Evolutionary conservation across 306 rosid genomes (phyloP).

Genomic region (Aeschynomene evenia): DNA sequence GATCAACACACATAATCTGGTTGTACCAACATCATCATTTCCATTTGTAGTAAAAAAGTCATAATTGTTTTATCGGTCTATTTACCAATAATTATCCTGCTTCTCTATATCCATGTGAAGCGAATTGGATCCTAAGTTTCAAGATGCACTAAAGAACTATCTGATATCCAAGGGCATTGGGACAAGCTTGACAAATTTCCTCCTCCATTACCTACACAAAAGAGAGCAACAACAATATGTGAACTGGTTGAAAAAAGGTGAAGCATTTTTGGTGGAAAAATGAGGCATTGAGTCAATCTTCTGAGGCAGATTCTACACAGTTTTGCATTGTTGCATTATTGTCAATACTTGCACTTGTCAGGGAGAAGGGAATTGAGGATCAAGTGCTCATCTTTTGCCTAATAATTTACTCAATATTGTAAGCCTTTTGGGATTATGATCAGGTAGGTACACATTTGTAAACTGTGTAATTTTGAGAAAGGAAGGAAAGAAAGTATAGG

Average conservation of each 20-base stretch:
- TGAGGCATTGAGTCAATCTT: conserved; percentile 28
- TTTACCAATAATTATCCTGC: not conserved
- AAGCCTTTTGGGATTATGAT: not conserved
- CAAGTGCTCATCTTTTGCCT: not conserved
- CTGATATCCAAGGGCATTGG: conserved; percentile 64
- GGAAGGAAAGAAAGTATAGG: too few species aligned
- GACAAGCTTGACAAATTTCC: conserved; percentile 58
- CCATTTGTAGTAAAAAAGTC: not conserved
- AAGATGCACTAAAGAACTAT: conserved; percentile 54
- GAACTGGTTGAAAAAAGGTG: conserved; percentile 67
- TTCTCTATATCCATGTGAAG: conserved; percentile 40
- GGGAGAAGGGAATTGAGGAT: not conserved
- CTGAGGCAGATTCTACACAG: conserved; percentile 11
- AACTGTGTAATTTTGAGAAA: not conserved
- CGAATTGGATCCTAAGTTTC: conserved; percentile 45
- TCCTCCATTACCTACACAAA: conserved; percentile 58
- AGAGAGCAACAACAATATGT: conserved; percentile 72
- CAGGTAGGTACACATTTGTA: not conserved
- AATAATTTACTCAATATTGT: not conserved
- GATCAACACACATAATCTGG: conserved; percentile 1
- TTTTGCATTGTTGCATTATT: not conserved
- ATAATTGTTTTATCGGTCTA: not conserved
- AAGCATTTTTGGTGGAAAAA: conserved; percentile 39
- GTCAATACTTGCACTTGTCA: not conserved
- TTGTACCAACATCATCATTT: conserved; percentile 11